Evolutionary conservation across 768 basidiomycete genomes (phyloP), one percentile per base, ranked within the genome.

Genomic region (Pleurotus cornucopiae): DNA sequence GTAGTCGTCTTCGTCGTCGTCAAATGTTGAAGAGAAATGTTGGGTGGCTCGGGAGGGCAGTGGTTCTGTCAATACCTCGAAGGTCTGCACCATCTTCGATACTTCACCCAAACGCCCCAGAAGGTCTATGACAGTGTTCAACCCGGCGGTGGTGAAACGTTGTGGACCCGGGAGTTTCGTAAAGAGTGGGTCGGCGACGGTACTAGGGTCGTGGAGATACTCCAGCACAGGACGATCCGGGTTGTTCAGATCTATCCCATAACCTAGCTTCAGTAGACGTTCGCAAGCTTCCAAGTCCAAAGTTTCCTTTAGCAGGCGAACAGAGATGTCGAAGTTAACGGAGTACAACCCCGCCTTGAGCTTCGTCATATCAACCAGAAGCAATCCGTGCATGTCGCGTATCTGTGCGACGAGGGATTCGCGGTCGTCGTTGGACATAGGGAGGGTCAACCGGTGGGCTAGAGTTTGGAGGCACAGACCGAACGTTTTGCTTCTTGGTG

Each of bases 51-150:
- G 68, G 9, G 52, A 18, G 18, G 86, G 84, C 25, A 91, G 74
- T 13, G 88, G 88, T 47, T 83, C 77, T 0, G 90, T 89, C 57
- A 91, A 81, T 25, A 88, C 83, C 61, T 92, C 91, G 63, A 91
- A 93, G 1, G 85, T 78, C 63, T 84, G 82, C 4, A 92, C 78
- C 65, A 93, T 77, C 61, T 81, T 84, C 3, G 87, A 83, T 39
- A 88, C 68, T 53, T 84, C 70, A 11, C 82, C 78, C 14, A 76
- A 63, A 6, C 78, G 77, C 12, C 89, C 89, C 6, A 91, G 77
- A 62, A 85, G 76, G 56, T 90, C 86, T 60, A 94, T 70, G 46
- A 82, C 82, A 14, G 84, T 87, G 68, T 91, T 90, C 40, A 94
- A 80, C 1, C 86, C 82, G 16, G 80, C 66, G 5, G 83, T 85